Base-by-base conservation (phyloP, 345 rosid genomes). In the Chamaenerion angustifolium region DNA sequence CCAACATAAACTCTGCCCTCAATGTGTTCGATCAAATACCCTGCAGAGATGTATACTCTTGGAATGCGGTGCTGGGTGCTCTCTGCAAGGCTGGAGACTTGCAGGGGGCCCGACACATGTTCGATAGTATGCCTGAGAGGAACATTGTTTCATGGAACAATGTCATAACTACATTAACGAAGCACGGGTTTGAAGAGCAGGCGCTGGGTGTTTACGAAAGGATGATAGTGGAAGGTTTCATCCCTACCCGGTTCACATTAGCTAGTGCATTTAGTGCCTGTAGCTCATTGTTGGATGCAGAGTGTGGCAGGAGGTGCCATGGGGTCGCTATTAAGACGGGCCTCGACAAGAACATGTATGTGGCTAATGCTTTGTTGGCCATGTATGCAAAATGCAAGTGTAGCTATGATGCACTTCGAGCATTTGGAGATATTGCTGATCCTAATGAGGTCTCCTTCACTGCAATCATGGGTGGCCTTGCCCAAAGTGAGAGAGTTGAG, bases 211-310 rank as follows among this genome's bases (percentile, higher is more conserved):
- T 69, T 51, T 87, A 73, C 52, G 31, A 49, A 57, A 52, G 45
- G 43, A 79, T 83, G 94, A 57, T 69, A 45, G 52, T 13, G 57
- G 79, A 75, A 21, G 87, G 94, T 0, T 65, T 79, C 45, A 40
- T 66, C 71, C 90, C 90, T 14, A 73, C 79, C 25, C 70, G 67
- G 54, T 71, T 79, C 64, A 83, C 96, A 6, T 47, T 83, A 52
- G 94, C 85, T 17, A 83, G 94, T 49, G 80, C 77, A 49, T 70
- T 83, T 57, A 81, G 85, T 17, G 90, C 82, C 0, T 83, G 82
- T 58, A 62, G 79, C 10, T 62, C 61, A 10, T 40, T 77, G 66
- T 23, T 23, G 35, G 71, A 81, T 73, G 68, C 58, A 54, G 70
- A 53, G 53, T 14, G 19, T 2, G 96, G 83, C 7, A 81, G 59